A percentile compares a stretch with the other conserved stretches of the same genome.
phyloP scores from a whole-genome alignment of 345 rosid species.

The Hibiscus syriacus region DNA sequence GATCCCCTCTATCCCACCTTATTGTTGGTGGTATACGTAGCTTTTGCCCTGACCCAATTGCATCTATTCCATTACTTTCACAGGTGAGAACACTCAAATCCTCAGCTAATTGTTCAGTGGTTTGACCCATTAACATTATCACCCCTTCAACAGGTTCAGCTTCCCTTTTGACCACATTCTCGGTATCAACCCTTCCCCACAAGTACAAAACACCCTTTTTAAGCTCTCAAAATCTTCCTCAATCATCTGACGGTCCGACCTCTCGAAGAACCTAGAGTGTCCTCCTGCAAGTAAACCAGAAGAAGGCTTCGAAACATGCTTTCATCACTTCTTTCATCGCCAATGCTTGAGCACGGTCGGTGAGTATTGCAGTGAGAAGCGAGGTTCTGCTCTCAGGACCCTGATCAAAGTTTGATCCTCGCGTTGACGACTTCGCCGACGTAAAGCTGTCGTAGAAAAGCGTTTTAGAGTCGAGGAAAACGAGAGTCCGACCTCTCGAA shows the following conservation, averaged over 20 bases:
- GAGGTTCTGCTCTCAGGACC: constrained; percentile 69
- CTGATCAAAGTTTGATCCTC: constrained; percentile 59
- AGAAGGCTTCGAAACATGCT: constrained; percentile 72
- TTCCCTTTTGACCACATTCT: constrained; percentile 58
- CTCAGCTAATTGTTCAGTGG: constrained; percentile 73
- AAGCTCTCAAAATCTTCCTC: constrained; percentile 67
- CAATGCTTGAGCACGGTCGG: constrained; percentile 60
- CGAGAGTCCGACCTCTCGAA: constrained; percentile 55
- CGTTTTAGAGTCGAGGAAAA: constrained; percentile 61
- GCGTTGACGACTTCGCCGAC: constrained; percentile 47
- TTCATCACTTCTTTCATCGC: constrained; percentile 77
- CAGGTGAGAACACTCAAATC: constrained; percentile 58
- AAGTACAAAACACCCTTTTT: constrained; percentile 55
- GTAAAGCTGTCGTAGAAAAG: constrained; percentile 72
- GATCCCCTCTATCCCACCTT: constrained; percentile 70
- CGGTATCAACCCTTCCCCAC: constrained; percentile 72
- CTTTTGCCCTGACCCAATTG: constrained; percentile 43
- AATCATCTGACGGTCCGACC: constrained; percentile 46
- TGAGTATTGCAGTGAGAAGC: constrained; percentile 59
- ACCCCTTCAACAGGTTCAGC: constrained; percentile 75
- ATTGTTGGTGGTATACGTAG: constrained; percentile 77
- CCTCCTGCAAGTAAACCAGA: constrained; percentile 90
- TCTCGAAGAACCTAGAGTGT: constrained; percentile 39
- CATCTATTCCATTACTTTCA: constrained; percentile 47
- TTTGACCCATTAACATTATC: constrained; percentile 56